Percentiles rank a stretch among this genome's conserved stretches.
These are phyloP conservation scores for Blepharisma undulans DNA, from an alignment of 169 alveolate genomes.

Conservation along the genomic window DNA sequence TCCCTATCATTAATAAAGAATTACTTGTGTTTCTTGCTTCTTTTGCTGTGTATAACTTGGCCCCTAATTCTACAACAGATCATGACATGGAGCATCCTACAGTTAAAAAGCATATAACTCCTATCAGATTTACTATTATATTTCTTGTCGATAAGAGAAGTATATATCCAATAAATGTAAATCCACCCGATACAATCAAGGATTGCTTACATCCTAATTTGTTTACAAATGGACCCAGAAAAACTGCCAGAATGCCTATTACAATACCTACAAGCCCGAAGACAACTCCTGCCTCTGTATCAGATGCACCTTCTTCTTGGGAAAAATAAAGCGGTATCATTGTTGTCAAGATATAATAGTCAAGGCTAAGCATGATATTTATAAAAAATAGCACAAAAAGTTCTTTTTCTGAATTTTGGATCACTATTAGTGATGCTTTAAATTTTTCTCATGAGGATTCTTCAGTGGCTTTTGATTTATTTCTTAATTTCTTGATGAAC, in stretches of 20 bases:
- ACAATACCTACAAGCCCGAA: conserved; percentile 18
- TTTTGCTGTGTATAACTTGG: not conserved
- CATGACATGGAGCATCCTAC: not conserved
- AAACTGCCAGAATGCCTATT: not conserved
- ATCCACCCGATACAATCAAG: not conserved
- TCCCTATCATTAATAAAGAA: not conserved
- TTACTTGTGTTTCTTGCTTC: not conserved
- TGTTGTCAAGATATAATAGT: not conserved
- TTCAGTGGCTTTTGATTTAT: not conserved
- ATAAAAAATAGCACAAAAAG: not conserved
- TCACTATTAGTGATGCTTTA: not conserved
- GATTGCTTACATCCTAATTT: not conserved
- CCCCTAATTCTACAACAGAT: conserved; percentile 1
- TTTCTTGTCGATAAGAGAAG: not conserved
- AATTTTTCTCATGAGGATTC: not conserved
- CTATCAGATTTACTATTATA: not conserved
- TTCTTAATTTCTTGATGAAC: not conserved
- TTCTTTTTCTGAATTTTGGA: not conserved
- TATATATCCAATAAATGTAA: not conserved
- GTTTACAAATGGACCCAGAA: not conserved
- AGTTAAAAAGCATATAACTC: not conserved
- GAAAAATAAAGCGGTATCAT: conserved; percentile 13
- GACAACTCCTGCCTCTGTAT: conserved; percentile 5
- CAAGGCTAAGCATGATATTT: not conserved
- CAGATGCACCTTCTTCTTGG: not conserved